Conservation (phyloP, 768 basidiomycete genomes). For the Termitomyces sp. region DNA sequence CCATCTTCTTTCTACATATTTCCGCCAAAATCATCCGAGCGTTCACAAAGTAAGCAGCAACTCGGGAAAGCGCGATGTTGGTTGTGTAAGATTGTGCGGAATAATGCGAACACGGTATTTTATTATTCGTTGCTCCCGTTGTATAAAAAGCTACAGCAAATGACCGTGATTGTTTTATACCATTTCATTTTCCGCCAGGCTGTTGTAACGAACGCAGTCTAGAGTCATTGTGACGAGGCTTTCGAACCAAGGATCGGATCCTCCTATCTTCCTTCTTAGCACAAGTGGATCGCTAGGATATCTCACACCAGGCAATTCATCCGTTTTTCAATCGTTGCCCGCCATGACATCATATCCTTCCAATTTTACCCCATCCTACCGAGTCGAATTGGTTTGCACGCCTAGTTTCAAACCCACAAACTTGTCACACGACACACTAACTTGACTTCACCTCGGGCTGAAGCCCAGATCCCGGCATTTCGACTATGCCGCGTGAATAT, state of each 20-base stretch:
- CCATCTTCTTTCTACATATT: conserved; percentile 98
- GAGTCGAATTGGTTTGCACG: not conserved
- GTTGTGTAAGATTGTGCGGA: conserved; percentile 7
- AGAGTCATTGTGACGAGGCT: not conserved
- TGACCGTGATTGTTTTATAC: conserved; percentile 32
- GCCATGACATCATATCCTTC: not conserved
- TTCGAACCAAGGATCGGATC: not conserved
- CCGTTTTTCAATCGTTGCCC: not conserved
- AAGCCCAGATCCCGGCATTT: not conserved
- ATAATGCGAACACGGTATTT: conserved; percentile 24
- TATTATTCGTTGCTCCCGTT: conserved; percentile 24
- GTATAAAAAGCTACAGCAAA: conserved; percentile 35
- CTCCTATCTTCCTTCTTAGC: not conserved
- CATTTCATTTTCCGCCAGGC: conserved; percentile 14
- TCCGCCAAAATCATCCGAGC: conserved; percentile 90
- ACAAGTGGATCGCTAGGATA: not conserved
- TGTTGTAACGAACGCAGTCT: not conserved
- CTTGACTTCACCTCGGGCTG: not conserved
- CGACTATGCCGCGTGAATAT: not conserved
- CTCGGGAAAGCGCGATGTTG: not conserved
- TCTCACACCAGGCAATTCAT: not conserved
- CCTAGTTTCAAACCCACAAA: not conserved
- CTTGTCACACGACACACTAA: not conserved
- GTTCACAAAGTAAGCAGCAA: conserved; percentile 67
- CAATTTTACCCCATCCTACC: not conserved